Base-by-base conservation (phyloP, 1,284 basidiomycete genomes). In the Pseudozyma sp. region DNA sequence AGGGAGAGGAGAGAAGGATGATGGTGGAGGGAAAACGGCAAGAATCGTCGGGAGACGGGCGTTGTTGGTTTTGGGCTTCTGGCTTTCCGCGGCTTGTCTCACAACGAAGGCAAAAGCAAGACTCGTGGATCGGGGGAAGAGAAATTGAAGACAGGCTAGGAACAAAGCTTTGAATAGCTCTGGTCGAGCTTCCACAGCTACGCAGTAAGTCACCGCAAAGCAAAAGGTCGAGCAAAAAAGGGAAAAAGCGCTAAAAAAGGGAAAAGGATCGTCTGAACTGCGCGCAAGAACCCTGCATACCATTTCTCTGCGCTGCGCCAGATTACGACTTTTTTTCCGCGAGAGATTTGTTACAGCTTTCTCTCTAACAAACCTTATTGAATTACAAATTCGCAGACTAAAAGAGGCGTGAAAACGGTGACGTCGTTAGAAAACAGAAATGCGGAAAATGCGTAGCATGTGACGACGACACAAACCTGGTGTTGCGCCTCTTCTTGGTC, bases 251-350 rank as follows among this genome's bases (percentile, higher is more conserved):
- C 8, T 40, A 40, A 52, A 40, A 51, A n/a, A 19, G 16, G 51
- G 21, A 55, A 38, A 34, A 25, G 18, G 49, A 52, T 59, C 43
- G 49, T 31, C 58, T 44, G 34, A 39, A 19, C 49, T 21, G 19
- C 43, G 50, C 58, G 34, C 40, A 25, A 59, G 50, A 59, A 59
- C 58, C 58, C 58, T 59, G 58, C 50, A 52, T 52, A 42, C 12
- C 12, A 10, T 18, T 42, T 25, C 11, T 49, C 13, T n/a, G n/a
- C 40, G 12, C 47, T 48, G 47, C 11, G 47, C 25, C 25, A 34
- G 6, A n/a, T n/a, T n/a, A n/a, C n/a, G n/a, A 6, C 25, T 25
- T 3, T 2, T 12, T 13, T 48, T 48, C 5, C 9, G 7, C 47
- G 3, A 48, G 19, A 45, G 5, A 18, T 10, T 18, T 45, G 44